phyloP scores from a whole-genome alignment of 805 yeast genomes.

The Scheffersomyces amazonensis region DNA sequence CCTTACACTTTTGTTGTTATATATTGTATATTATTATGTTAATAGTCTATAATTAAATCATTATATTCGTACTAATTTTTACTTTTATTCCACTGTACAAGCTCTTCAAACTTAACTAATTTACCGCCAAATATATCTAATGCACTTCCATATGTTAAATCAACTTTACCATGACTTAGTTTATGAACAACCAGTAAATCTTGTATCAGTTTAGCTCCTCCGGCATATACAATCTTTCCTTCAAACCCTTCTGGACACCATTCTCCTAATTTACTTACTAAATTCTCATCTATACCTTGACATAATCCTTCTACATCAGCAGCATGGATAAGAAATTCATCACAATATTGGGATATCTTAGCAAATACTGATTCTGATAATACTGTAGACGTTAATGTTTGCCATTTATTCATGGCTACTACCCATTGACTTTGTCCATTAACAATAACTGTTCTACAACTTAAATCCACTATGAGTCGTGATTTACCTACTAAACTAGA shows the following conservation, averaged over 20 bases:
- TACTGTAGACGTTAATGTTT: constrained; percentile 69
- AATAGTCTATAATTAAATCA: neutral
- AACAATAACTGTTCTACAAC: constrained; percentile 56
- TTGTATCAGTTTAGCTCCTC: constrained; percentile 78
- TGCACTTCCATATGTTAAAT: constrained; percentile 89
- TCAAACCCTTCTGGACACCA: constrained; percentile 63
- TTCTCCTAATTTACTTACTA: constrained; percentile 68
- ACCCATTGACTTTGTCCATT: constrained; percentile 55
- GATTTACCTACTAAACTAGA: constrained; percentile 57
- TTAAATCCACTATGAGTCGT: constrained; percentile 80
- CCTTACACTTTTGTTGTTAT: neutral
- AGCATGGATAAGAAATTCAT: constrained; percentile 91
- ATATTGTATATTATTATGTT: neutral
- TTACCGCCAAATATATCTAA: constrained; percentile 93
- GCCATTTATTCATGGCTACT: constrained; percentile 99
- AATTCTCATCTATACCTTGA: constrained; percentile 80
- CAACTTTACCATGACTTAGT: constrained; percentile 80
- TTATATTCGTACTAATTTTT: neutral
- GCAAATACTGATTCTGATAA: constrained; percentile 54
- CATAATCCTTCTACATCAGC: constrained; percentile 99
- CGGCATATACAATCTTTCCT: constrained; percentile 88
- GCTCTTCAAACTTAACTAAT: constrained; percentile 71
- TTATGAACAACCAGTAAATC: constrained; percentile 67
- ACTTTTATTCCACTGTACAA: constrained; percentile 65
- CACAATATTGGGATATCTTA: constrained; percentile 60